Evolutionary conservation across 2,329 filamentous ascomycete genomes (phyloP).

Genomic region (Raffaelea albimanens): DNA sequence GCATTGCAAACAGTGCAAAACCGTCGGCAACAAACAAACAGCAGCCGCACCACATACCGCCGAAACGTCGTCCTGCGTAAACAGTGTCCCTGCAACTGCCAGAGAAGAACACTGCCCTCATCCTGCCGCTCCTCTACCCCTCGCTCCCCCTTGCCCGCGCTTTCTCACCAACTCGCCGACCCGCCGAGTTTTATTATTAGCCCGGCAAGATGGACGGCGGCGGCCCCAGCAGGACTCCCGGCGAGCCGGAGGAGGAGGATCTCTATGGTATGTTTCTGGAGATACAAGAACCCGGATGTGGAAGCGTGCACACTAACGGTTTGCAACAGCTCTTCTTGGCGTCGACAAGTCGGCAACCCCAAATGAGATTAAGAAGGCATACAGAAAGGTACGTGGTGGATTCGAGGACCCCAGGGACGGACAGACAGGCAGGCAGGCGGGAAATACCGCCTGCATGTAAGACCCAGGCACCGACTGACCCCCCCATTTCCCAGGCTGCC

Average conservation of each 20-base stretch:
- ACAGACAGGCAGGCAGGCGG: no score
- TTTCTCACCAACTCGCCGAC: not conserved
- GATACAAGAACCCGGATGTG: no score
- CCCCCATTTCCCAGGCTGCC: conserved; percentile 54
- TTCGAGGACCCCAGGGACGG: no score
- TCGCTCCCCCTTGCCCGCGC: no score
- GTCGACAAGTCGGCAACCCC: conserved; percentile 63
- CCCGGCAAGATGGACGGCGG: conserved; percentile 15
- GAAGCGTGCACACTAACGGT: not conserved
- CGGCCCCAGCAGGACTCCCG: conserved; percentile 12
- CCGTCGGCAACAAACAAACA: not conserved
- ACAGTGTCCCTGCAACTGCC: no score
- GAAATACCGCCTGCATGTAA: no score
- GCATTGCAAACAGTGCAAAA: not conserved
- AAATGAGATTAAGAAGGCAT: conserved; percentile 87
- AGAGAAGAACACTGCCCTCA: not conserved
- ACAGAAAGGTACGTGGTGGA: conserved; percentile 93
- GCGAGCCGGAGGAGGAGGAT: conserved; percentile 39
- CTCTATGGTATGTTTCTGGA: conserved; percentile 37
- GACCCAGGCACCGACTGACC: no score
- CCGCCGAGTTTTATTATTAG: not conserved
- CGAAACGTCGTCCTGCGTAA: no score
- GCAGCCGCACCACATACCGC: no score
- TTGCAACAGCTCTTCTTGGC: conserved; percentile 60
- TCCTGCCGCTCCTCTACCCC: no score